Evolutionary conservation across 768 basidiomycete species (phyloP), one percentile per base, ranked within the genome.

Genomic region (Trametes cingulata): DNA sequence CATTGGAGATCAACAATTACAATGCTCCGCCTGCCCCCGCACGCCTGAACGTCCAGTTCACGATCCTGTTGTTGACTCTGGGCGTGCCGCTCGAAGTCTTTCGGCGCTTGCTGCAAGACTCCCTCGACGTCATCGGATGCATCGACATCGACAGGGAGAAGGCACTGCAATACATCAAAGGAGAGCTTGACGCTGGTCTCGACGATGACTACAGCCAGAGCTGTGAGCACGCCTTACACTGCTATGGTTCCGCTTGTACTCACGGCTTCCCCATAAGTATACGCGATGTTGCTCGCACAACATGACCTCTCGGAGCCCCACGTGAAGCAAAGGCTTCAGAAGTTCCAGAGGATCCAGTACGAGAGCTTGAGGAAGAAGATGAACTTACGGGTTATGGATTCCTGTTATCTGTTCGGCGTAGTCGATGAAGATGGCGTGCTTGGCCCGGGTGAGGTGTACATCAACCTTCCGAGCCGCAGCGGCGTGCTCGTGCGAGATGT

Each of bases 361-460:
- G 43, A 58, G 2, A 39, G n/a, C 20, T 50, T 65, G 8, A 50
- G 57, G 5, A 41, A 57, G 9, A 65, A 62, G 45, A 46, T 65
- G 49, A 52, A 56, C 24, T 3, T 65, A 6, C 58, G 55, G 13
- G 51, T 62, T 22, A 41, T 50, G 45, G 61, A 65, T 1, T 65
- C 65, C 6, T 47, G 54, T 39, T 63, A 58, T 35, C 14, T 57
- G 12, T 65, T 43, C 24, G 65, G 65, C 0, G 58, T 65, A 1
- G 58, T 65, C 8, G 65, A 65, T 19, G 65, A 65, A 52, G 41
- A 56, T 9, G 65, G 61, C n/a, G 40, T 63, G 3, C 61, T 65
- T 15, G 51, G 45, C 6, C 51, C 53, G 6, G 33, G 63, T 52
- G 61, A 65, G 35, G 65, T 65, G n/a, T 61, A 63, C 29, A 53